A percentile compares a stretch with the other conserved stretches of the same genome.
Evolutionary conservation across 140 eudicot genomes (phyloP).

Genomic region (Bidens hawaiensis): DNA sequence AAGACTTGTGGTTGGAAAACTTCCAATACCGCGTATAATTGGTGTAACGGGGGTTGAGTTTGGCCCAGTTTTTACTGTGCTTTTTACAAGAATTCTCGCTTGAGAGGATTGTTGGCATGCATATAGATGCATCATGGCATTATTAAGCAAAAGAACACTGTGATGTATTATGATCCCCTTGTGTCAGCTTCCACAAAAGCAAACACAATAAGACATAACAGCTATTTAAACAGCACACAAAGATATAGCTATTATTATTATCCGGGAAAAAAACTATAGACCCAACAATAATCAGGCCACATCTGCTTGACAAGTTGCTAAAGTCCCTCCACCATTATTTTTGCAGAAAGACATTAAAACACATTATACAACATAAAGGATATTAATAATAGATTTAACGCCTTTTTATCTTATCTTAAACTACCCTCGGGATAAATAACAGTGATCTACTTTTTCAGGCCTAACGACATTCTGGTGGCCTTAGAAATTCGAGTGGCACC

Average conservation of each 20-base stretch:
- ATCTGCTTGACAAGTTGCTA: conserved; percentile 8
- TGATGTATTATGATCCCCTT: not conserved
- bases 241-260: not conserved
- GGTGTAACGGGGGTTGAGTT: conserved; percentile 18
- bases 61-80: conserved; percentile 22
- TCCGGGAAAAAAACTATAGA: not conserved
- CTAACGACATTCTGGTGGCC: too few species aligned
- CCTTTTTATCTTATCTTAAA: too few species aligned
- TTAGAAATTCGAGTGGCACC: too few species aligned
- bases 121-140: conserved; percentile 16
- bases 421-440: too few species aligned
- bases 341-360: conserved; percentile 7
- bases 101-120: conserved; percentile 32
- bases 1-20: conserved; percentile 6
- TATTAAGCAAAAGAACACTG: not conserved
- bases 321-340: conserved; percentile 12
- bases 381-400: not conserved
- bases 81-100: conserved; percentile 20
- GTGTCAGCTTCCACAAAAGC: conserved; percentile 22
- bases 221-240: conserved; percentile 17
- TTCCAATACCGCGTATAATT: not conserved
- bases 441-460: too few species aligned
- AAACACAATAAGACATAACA: conserved; percentile 19
- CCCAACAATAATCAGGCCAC: conserved; percentile 8
- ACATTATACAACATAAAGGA: conserved; percentile 18